Percentiles rank a stretch among this genome's conserved stretches.
These are phyloP conservation scores for Phaeoacremonium minimum DNA, from an alignment of 2,329 filamentous ascomycete species.

Conservation along the genomic window DNA sequence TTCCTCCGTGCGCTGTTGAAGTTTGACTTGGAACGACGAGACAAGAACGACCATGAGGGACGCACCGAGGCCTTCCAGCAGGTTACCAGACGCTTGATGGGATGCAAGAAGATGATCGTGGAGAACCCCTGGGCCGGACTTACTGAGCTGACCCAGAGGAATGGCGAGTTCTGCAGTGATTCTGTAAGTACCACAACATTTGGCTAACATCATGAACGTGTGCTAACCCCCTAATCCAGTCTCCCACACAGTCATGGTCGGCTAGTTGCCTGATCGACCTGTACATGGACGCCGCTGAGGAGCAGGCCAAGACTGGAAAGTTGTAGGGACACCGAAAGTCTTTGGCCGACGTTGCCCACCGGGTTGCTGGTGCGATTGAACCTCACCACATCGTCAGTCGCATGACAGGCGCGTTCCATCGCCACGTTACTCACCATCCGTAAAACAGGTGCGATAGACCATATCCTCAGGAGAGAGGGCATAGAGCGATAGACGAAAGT, in stretches of 20 bases:
- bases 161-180: slow-evolving; percentile 77
- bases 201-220: neutral
- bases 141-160: slow-evolving; percentile 88
- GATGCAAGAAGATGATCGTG: slow-evolving; percentile 80
- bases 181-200: slow-evolving; percentile 59
- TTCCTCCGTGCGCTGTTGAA: slow-evolving; percentile 88
- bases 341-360: no score
- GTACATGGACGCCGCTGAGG: slow-evolving; percentile 80
- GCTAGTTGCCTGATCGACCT: slow-evolving; percentile 91
- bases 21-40: slow-evolving; percentile 76
- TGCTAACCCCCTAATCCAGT: slow-evolving; percentile 41
- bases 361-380: no score
- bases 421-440: no score
- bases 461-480: no score
- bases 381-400: no score
- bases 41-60: slow-evolving; percentile 51
- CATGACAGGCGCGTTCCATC: no score
- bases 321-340: no score
- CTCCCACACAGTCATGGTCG: slow-evolving; percentile 94
- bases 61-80: slow-evolving; percentile 90
- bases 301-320: slow-evolving; percentile 29
- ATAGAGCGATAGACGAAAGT: no score
- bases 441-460: no score
- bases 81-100: slow-evolving; percentile 75
- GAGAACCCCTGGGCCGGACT: slow-evolving; percentile 84